These are phyloP conservation scores for Paxillus involutus DNA, from an alignment of 768 basidiomycete species.

Conservation along the genomic window DNA sequence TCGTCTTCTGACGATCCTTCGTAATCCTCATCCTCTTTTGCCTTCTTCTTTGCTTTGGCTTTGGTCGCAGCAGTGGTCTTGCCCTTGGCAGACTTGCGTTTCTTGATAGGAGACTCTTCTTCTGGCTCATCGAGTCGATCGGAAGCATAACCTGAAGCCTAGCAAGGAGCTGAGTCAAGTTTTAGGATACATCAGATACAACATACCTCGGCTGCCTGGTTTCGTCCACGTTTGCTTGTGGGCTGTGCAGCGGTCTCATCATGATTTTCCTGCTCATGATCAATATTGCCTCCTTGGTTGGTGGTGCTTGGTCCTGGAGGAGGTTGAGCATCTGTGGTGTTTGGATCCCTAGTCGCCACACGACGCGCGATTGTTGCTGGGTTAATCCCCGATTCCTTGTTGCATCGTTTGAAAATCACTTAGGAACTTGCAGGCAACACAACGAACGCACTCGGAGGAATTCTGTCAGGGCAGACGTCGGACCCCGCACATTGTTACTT, in stretches of 20 bases:
- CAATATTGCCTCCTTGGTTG: slow-evolving; percentile 7
- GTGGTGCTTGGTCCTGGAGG: slow-evolving; percentile 45
- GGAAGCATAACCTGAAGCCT: slow-evolving; percentile 56
- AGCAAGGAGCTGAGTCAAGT: neutral
- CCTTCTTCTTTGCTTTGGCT: slow-evolving; percentile 34
- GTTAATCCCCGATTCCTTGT: slow-evolving; percentile 54
- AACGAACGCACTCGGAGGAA: slow-evolving; percentile 61
- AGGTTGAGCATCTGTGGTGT: slow-evolving; percentile 33
- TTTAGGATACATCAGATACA: neutral
- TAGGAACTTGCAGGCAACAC: slow-evolving; percentile 9
- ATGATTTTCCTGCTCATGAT: slow-evolving; percentile 13
- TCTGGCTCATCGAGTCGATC: slow-evolving; percentile 73
- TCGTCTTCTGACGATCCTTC: slow-evolving; percentile 59
- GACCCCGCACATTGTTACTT: slow-evolving; percentile 69
- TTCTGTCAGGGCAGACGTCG: slow-evolving; percentile 81
- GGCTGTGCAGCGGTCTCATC: slow-evolving; percentile 4
- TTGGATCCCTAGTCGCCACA: slow-evolving; percentile 29
- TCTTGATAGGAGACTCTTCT: slow-evolving; percentile 45
- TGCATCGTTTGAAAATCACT: slow-evolving; percentile 18
- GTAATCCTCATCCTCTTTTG: slow-evolving; percentile 48
- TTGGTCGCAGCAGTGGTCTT: slow-evolving; percentile 41
- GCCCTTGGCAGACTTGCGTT: slow-evolving; percentile 52
- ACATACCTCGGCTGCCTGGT: slow-evolving; percentile 11
- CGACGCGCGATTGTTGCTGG: slow-evolving; percentile 40
- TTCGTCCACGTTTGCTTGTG: slow-evolving; percentile 16